These are phyloP conservation scores for Cryptosporidium ryanae DNA, from an alignment of 169 alveolate genomes.

Conservation along the genomic window DNA sequence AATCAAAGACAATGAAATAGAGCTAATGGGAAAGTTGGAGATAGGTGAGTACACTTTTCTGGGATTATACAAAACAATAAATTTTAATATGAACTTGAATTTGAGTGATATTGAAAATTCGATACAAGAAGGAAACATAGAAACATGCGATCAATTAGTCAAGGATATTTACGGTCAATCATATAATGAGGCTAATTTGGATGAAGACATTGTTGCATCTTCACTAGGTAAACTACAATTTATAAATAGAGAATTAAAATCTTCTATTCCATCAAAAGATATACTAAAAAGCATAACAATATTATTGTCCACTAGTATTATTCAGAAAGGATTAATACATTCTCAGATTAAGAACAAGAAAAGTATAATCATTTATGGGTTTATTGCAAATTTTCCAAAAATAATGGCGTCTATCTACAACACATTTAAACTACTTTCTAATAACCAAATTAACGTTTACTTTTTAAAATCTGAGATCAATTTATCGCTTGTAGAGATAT, in stretches of 20 bases:
- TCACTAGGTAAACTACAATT: conserved; percentile 50
- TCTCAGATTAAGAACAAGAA: conserved; percentile 29
- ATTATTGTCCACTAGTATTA: conserved; percentile 10
- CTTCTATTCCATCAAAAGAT: conserved; percentile 5
- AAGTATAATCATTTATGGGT: conserved; percentile 45
- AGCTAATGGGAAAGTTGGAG: conserved; percentile 19
- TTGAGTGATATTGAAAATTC: conserved; percentile 24
- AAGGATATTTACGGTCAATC: conserved; percentile 64
- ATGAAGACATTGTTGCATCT: conserved; percentile 52
- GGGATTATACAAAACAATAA: conserved; percentile 18
- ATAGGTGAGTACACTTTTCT: conserved; percentile 58
- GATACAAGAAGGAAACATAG: conserved; percentile 28
- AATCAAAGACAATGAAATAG: neutral
- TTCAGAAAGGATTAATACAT: conserved; percentile 43
- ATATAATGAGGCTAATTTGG: conserved; percentile 28
- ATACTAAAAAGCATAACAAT: conserved; percentile 42
- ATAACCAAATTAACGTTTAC: conserved; percentile 1
- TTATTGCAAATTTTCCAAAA: conserved; percentile 37
- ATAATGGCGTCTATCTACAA: conserved; percentile 58
- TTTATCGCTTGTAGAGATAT: neutral
- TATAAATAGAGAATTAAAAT: neutral
- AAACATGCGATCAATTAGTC: conserved; percentile 46
- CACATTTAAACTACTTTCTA: conserved; percentile 16
- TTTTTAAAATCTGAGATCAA: conserved; percentile 36
- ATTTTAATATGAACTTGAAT: neutral